A percentile compares a stretch with the other conserved stretches of the same genome.
Evolutionary conservation across 805 yeast species (phyloP).

Genomic region (Wickerhamiella nectarea): DNA sequence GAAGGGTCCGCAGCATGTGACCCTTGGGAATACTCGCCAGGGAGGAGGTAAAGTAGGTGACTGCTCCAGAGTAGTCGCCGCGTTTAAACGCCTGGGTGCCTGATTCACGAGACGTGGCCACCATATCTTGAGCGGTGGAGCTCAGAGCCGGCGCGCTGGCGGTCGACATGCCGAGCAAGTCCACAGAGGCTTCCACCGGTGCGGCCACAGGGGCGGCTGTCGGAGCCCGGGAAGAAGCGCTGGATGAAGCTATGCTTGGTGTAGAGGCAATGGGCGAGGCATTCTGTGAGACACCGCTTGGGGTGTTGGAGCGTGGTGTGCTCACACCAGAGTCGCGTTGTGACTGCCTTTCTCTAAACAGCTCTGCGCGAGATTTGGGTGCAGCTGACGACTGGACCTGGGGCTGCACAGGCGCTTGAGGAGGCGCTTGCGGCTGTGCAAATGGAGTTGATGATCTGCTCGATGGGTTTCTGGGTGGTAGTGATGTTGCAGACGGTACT

Average conservation of each 20-base stretch:
- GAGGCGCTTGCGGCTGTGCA: too few species aligned
- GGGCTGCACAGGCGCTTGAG: too few species aligned
- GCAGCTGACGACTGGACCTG: too few species aligned
- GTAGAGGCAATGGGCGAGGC: neutral
- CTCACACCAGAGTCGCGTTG: too few species aligned
- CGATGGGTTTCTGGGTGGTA: too few species aligned
- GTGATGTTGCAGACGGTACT: too few species aligned
- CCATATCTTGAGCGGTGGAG: constrained; percentile 23
- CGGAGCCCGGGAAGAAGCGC: constrained; percentile 6
- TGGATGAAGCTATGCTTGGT: neutral
- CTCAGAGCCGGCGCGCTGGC: constrained; percentile 17
- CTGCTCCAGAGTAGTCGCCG: constrained; percentile 72
- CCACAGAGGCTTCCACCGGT: constrained; percentile 11
- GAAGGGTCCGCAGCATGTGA: constrained; percentile 54
- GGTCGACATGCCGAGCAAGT: constrained; percentile 14
- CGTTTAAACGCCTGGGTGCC: constrained; percentile 55
- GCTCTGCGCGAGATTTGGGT: constrained; percentile 10
- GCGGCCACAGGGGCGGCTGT: too few species aligned
- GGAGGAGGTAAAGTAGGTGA: constrained; percentile 43
- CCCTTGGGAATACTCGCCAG: constrained; percentile 43
- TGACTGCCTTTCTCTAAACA: constrained; percentile 11
- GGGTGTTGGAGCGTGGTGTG: too few species aligned
- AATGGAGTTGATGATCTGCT: too few species aligned
- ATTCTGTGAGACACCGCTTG: too few species aligned
- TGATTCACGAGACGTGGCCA: constrained; percentile 23